These are phyloP conservation scores for Chaetomiaceae sp. DNA, from an alignment of 2,329 filamentous ascomycete species.

Conservation along the genomic window DNA sequence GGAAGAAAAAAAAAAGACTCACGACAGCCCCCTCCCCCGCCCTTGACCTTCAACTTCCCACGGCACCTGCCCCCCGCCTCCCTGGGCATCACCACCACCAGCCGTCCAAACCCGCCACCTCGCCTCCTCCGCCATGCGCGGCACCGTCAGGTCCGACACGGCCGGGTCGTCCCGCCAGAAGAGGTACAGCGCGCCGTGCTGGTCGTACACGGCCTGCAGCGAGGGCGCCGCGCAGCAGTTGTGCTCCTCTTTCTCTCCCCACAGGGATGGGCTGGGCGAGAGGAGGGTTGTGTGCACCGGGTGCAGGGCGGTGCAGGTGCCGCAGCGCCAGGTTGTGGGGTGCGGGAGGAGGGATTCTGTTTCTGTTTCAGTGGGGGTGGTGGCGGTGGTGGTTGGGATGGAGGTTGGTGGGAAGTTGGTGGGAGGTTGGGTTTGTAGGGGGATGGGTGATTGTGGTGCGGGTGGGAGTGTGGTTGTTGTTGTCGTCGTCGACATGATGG, in stretches of 20 bases:
- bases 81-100: conserved; percentile 6
- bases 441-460: no score
- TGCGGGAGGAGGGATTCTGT: conserved; percentile 16
- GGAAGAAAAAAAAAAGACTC: no score
- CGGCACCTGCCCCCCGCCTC: no score
- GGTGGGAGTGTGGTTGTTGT: no score
- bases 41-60: no score
- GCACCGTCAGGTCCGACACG: conserved; percentile 23
- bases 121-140: conserved; percentile 23
- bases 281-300: conserved; percentile 16
- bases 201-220: conserved; percentile 28
- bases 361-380: no score
- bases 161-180: conserved; percentile 25
- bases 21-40: no score
- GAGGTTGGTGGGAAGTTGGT: no score
- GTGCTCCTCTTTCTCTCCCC: no score
- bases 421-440: no score
- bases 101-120: conserved; percentile 22
- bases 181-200: conserved; percentile 26
- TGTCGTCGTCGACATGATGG: no score
- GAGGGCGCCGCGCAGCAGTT: conserved; percentile 19
- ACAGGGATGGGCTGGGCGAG: no score
- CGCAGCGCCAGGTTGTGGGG: conserved; percentile 26
- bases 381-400: background rate
- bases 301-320: conserved; percentile 21